These are phyloP conservation scores for Deuterostichococcus epilithicus DNA, from an alignment of 139 green algal genomes.

Conservation along the genomic window DNA sequence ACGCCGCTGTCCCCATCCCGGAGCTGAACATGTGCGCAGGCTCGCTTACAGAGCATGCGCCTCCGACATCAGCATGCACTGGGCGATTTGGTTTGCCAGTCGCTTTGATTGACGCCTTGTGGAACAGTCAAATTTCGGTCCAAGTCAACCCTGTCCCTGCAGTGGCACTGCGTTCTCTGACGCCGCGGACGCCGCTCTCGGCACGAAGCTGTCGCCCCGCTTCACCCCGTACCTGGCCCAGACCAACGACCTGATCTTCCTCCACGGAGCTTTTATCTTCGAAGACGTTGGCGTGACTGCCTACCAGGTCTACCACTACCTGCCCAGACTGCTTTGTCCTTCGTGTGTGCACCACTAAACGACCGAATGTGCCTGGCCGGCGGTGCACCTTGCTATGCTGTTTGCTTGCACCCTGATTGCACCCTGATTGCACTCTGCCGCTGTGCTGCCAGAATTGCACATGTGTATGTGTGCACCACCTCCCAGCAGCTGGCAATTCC, in stretches of 20 bases:
- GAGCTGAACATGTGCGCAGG: conserved; percentile 29
- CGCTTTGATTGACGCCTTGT: background rate
- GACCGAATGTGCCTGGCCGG: background rate
- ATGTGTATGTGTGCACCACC: too few relatives aligned
- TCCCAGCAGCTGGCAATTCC: too few relatives aligned
- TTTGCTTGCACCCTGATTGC: background rate
- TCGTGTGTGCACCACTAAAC: background rate
- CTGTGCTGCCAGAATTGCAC: too few relatives aligned
- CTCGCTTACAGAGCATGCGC: too few relatives aligned
- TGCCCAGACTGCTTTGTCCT: too few relatives aligned
- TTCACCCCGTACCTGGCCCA: conserved; percentile 31
- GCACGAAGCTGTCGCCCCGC: conserved; percentile 25
- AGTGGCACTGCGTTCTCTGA: conserved; percentile 35
- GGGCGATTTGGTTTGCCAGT: background rate
- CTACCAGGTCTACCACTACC: conserved; percentile 17
- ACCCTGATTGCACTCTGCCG: too few relatives aligned
- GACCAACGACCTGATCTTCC: conserved; percentile 36
- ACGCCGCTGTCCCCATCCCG: conserved; percentile 21
- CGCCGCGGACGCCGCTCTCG: conserved; percentile 35
- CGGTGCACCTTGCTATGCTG: too few relatives aligned
- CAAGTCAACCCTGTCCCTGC: background rate
- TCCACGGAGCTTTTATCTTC: conserved; percentile 51
- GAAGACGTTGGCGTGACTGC: conserved; percentile 53
- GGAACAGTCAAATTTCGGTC: background rate
- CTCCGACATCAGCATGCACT: too few relatives aligned